A percentile compares a stretch with the other conserved stretches of the same genome.
Conservation (phyloP, 2,329 filamentous ascomycete species). For the Rachicladosporium sp. region DNA sequence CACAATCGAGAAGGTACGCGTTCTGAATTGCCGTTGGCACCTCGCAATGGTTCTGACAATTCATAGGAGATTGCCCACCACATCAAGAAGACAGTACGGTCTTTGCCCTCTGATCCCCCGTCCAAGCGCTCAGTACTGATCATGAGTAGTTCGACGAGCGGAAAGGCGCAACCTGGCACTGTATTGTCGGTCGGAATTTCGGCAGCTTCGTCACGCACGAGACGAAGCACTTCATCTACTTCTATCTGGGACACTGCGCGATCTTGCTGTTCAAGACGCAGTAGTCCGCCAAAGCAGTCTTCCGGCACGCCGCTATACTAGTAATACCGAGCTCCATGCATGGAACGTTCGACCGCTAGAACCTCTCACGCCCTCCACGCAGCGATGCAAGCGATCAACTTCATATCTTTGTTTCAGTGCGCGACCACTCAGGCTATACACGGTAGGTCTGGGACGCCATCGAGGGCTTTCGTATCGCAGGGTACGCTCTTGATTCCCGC, state of each 20-base stretch:
- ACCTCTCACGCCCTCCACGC: too few relatives aligned
- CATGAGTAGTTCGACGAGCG: slow-evolving; percentile 75
- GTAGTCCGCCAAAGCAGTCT: slow-evolving; percentile 34
- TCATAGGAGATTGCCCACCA: slow-evolving; percentile 81
- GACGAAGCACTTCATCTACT: slow-evolving; percentile 99
- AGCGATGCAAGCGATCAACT: too few relatives aligned
- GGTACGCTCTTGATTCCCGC: too few relatives aligned
- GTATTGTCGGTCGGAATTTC: slow-evolving; percentile 96
- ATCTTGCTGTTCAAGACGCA: slow-evolving; percentile 99
- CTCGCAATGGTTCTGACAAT: neutral
- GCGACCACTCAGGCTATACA: too few relatives aligned
- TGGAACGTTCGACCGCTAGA: too few relatives aligned
- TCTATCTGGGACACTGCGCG: slow-evolving; percentile 96
- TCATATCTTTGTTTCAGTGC: too few relatives aligned
- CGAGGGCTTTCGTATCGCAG: too few relatives aligned
- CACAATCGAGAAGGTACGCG: slow-evolving; percentile 55
- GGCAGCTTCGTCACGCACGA: slow-evolving; percentile 98
- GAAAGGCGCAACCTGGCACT: slow-evolving; percentile 98
- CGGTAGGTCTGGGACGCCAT: too few relatives aligned
- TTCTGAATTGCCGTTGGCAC: too few relatives aligned
- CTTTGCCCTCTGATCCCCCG: too few relatives aligned
- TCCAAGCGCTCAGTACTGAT: slow-evolving; percentile 3
- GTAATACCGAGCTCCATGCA: too few relatives aligned
- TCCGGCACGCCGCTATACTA: too few relatives aligned
- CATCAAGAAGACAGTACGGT: slow-evolving; percentile 76